These are phyloP conservation scores for Aspergillus glaucus DNA, from an alignment of 2,329 filamentous ascomycete genomes.

Conservation along the genomic window DNA sequence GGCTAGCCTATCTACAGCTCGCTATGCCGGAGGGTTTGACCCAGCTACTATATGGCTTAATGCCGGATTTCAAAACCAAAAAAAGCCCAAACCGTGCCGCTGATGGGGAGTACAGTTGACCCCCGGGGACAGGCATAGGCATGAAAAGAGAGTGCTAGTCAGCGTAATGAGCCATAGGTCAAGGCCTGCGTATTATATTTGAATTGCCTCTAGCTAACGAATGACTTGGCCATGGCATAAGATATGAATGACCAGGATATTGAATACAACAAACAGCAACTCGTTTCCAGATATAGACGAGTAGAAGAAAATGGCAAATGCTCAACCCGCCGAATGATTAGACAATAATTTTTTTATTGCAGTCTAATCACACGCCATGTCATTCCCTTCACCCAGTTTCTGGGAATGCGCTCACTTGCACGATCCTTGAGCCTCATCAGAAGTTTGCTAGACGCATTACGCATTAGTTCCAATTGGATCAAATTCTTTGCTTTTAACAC, in stretches of 20 bases:
- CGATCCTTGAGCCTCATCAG: neutral
- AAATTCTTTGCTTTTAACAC: neutral
- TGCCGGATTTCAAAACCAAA: too few species aligned
- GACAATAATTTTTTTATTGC: neutral
- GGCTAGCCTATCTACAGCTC: too few species aligned
- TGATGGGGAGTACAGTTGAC: too few species aligned
- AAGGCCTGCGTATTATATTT: neutral
- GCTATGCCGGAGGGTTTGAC: too few species aligned
- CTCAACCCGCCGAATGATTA: neutral
- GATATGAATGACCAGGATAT: neutral
- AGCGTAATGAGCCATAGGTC: too few species aligned
- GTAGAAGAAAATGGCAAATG: neutral
- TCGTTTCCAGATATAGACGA: neutral
- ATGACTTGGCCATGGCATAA: neutral
- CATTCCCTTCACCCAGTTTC: neutral
- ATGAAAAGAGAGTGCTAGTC: too few species aligned
- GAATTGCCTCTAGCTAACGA: neutral
- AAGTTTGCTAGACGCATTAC: neutral
- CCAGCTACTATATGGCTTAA: too few species aligned
- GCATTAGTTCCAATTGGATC: neutral
- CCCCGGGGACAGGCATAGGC: too few species aligned
- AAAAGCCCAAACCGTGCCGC: too few species aligned
- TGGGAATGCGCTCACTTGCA: neutral
- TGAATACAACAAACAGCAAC: neutral
- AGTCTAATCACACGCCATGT: neutral